A percentile compares a stretch with the other conserved stretches of the same genome.
Conservation (phyloP, 495 filamentous ascomycete species). For the Platismatia glauca region DNA sequence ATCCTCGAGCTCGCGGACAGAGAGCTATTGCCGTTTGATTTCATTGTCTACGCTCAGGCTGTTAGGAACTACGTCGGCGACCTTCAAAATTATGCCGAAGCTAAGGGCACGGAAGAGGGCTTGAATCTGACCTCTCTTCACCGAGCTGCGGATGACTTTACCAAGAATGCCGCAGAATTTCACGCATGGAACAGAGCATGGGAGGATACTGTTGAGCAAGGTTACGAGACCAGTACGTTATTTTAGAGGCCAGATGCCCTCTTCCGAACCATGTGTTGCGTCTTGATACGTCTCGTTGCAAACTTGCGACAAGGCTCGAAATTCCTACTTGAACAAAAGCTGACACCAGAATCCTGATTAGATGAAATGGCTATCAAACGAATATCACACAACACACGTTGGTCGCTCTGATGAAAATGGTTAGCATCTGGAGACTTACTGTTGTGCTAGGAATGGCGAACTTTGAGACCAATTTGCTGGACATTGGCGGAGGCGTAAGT, state of each 20-base stretch:
- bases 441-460: conserved; percentile 1
- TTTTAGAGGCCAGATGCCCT: background rate
- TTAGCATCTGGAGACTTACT: background rate
- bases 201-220: conserved; percentile 51
- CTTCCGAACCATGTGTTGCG: background rate
- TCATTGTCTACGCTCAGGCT: conserved; percentile 61
- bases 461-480: conserved; percentile 44
- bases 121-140: conserved; percentile 50
- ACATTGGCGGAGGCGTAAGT: conserved; percentile 69
- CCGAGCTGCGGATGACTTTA: conserved; percentile 52
- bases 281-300: background rate
- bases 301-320: background rate
- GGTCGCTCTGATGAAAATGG: conserved; percentile 34
- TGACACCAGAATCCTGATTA: background rate
- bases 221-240: conserved; percentile 1
- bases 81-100: conserved; percentile 56
- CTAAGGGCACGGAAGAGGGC: conserved; percentile 40
- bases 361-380: conserved; percentile 51
- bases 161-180: conserved; percentile 52
- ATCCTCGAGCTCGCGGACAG: conserved; percentile 75
- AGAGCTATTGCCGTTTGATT: conserved; percentile 73
- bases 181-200: conserved; percentile 63
- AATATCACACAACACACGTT: conserved; percentile 55
- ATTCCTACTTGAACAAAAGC: background rate
- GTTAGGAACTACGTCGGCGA: conserved; percentile 53